Conservation (phyloP, 1,139 yeast genomes). For the Diutina ranongensis region DNA sequence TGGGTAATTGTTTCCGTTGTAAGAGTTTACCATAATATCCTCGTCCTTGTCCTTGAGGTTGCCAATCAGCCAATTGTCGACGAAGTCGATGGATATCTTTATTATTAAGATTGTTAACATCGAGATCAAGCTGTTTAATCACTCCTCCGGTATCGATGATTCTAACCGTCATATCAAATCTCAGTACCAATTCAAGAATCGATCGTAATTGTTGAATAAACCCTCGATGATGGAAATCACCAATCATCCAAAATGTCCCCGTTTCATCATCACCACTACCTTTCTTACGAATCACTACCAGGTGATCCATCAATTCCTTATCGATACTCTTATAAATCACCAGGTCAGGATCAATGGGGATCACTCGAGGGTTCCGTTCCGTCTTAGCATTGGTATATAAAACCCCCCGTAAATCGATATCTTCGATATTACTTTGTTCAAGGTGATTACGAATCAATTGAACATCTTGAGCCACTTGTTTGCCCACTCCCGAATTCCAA, state of each 20-base stretch:
- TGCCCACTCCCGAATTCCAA: constrained; percentile 30
- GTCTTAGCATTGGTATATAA: constrained; percentile 23
- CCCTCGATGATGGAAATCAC: constrained; percentile 31
- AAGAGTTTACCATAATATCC: constrained; percentile 10
- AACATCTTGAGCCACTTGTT: constrained; percentile 29
- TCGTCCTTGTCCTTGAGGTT: constrained; percentile 5
- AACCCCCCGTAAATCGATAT: background rate
- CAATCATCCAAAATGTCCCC: constrained; percentile 42
- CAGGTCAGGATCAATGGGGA: constrained; percentile 24
- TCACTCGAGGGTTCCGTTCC: constrained; percentile 22
- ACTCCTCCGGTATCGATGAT: constrained; percentile 16
- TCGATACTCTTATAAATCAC: constrained; percentile 24
- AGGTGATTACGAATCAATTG: constrained; percentile 17
- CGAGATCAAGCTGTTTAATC: constrained; percentile 7
- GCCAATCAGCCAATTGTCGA: background rate
- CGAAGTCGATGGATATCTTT: constrained; percentile 11
- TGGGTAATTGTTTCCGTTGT: constrained; percentile 20
- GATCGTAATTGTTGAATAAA: constrained; percentile 32
- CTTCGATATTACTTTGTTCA: constrained; percentile 5
- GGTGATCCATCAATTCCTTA: constrained; percentile 15
- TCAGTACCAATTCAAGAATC: constrained; percentile 19
- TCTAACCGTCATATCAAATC: constrained; percentile 19
- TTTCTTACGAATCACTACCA: background rate
- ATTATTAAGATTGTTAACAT: constrained; percentile 10
- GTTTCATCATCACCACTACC: constrained; percentile 10